Evolutionary conservation across 768 basidiomycete genomes (phyloP).

Genomic region (Bullera alba): DNA sequence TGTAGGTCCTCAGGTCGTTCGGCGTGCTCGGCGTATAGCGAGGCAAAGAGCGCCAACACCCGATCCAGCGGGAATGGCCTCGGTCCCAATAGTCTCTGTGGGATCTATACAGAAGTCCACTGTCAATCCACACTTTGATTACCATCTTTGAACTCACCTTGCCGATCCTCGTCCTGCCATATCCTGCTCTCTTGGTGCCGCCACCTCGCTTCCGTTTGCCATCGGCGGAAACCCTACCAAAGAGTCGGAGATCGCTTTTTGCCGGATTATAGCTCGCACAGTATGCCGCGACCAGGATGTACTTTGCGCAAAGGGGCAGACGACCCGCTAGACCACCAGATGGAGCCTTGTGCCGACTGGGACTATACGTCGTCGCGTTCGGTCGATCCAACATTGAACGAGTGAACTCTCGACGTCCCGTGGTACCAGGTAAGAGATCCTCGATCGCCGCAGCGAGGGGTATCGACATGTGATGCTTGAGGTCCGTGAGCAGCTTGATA

Average conservation of each 20-base stretch:
- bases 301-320: conserved; percentile 52
- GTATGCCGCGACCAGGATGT: conserved; percentile 67
- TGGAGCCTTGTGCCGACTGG: background rate
- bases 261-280: conserved; percentile 78
- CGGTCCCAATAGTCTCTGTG: conserved; percentile 74
- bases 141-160: conserved; percentile 36
- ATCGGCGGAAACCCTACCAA: conserved; percentile 61
- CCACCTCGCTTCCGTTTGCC: conserved; percentile 46
- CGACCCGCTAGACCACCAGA: conserved; percentile 11
- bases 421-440: conserved; percentile 23
- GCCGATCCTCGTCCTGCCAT: conserved; percentile 30
- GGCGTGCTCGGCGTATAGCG: conserved; percentile 49
- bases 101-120: conserved; percentile 19
- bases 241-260: conserved; percentile 72
- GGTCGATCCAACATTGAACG: conserved; percentile 8
- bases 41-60: conserved; percentile 69
- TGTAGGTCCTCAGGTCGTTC: conserved; percentile 54
- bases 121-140: background rate
- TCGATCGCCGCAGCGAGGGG: conserved; percentile 37
- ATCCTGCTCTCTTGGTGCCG: conserved; percentile 49
- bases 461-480: conserved; percentile 35
- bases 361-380: background rate
- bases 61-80: conserved; percentile 70
- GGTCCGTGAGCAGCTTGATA: conserved; percentile 36
- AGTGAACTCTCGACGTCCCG: conserved; percentile 23